Evolutionary conservation across 129 eudicot genomes (phyloP).

Genomic region (Flaveria ramosissima): DNA sequence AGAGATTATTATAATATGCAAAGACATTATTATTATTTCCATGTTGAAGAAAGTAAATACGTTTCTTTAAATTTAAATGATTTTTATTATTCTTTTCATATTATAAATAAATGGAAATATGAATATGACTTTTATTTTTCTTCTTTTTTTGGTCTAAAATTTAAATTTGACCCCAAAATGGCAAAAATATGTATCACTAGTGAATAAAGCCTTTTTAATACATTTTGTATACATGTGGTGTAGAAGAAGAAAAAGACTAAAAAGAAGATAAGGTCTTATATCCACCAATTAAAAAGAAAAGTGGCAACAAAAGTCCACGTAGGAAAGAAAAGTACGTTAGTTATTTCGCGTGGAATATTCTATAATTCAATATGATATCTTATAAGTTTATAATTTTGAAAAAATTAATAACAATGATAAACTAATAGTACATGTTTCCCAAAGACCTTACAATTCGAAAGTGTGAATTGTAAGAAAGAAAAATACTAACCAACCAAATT

Average conservation of each 20-base stretch:
- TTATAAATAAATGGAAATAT: background rate
- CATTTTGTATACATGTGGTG: constrained; percentile 15
- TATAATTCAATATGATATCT: no score
- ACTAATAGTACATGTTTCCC: no score
- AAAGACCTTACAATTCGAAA: no score
- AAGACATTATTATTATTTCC: no score
- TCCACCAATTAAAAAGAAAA: constrained; percentile 36
- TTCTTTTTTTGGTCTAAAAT: background rate
- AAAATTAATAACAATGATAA: background rate
- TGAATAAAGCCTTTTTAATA: background rate
- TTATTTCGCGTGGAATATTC: background rate
- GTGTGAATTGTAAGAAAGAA: no score
- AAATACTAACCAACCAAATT: no score
- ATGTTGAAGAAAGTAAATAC: no score
- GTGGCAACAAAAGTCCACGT: constrained; percentile 41
- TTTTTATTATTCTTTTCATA: no score
- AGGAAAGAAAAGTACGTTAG: constrained; percentile 34
- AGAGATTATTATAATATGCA: no score
- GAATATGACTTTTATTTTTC: background rate
- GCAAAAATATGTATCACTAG: no score
- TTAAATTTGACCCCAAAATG: no score
- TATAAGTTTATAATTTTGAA: background rate
- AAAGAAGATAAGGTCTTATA: constrained; percentile 32
- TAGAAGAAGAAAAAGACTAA: background rate
- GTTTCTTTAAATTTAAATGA: no score